phyloP scores from a whole-genome alignment of 257 asterid genomes.

The Gynochthodes officinalis region DNA sequence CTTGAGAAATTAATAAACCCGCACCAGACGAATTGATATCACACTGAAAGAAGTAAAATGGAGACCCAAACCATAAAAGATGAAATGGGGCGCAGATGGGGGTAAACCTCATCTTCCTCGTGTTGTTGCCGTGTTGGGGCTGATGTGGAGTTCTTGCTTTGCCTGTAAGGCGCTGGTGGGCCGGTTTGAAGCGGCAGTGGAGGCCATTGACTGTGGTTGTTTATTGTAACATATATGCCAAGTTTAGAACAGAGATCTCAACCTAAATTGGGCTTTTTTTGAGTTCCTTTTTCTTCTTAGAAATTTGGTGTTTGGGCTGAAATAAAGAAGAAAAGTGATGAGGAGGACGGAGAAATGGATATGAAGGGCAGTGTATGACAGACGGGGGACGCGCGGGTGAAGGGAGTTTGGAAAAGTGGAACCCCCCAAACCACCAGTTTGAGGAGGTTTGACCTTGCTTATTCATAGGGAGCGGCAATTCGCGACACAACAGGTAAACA shows the following conservation, averaged over 20 bases:
- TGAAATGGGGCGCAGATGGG: too few species aligned
- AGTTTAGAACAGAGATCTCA: slow-evolving; percentile 26
- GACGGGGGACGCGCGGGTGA: neutral
- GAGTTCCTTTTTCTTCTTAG: neutral
- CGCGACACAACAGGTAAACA: too few species aligned
- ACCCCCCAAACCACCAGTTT: too few species aligned
- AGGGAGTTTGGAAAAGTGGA: neutral
- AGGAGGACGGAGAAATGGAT: neutral
- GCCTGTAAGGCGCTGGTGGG: slow-evolving; percentile 16
- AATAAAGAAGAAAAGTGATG: neutral
- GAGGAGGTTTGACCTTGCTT: too few species aligned
- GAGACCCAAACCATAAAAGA: too few species aligned
- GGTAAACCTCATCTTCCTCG: slow-evolving; percentile 32
- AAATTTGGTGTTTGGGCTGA: neutral
- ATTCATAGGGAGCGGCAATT: too few species aligned
- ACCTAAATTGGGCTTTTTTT: slow-evolving; percentile 2
- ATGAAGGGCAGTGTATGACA: neutral
- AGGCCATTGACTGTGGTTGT: slow-evolving; percentile 40
- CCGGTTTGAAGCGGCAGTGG: slow-evolving; percentile 25
- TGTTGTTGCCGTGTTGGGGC: slow-evolving; percentile 11
- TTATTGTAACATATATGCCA: slow-evolving; percentile 54
- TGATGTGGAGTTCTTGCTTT: neutral
- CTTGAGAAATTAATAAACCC: too few species aligned
- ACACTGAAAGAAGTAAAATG: too few species aligned
- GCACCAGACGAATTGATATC: too few species aligned